A percentile compares a stretch with the other conserved stretches of the same genome.
These are phyloP conservation scores for Diaporthe citri DNA, from an alignment of 2,329 filamentous ascomycete genomes.

Conservation along the genomic window DNA sequence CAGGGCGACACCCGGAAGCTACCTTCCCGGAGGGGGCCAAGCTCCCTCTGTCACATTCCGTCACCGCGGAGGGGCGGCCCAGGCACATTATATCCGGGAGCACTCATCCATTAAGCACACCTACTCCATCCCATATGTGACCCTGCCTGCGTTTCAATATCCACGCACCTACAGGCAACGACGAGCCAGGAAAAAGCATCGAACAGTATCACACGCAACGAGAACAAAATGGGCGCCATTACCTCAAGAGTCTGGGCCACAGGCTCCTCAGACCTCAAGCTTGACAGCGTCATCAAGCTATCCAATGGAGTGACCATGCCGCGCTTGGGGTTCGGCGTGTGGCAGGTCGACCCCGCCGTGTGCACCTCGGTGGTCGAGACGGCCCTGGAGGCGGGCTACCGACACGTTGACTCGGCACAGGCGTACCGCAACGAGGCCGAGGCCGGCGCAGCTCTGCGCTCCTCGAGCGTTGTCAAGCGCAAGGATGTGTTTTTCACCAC, in stretches of 20 bases:
- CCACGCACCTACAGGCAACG: too few species aligned
- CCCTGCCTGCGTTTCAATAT: neutral
- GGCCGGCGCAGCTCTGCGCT: slow-evolving; percentile 27
- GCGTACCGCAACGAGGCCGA: slow-evolving; percentile 35
- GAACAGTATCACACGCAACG: neutral
- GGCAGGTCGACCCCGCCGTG: slow-evolving; percentile 28
- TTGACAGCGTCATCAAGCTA: slow-evolving; percentile 33
- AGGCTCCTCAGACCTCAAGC: slow-evolving; percentile 9
- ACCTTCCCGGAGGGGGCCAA: slow-evolving; percentile 15
- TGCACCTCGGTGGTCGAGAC: slow-evolving; percentile 20
- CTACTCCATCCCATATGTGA: too few species aligned
- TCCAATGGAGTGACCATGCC: slow-evolving; percentile 33
- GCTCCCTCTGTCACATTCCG: slow-evolving; percentile 3
- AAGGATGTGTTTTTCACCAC: slow-evolving; percentile 37
- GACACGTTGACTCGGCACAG: slow-evolving; percentile 32
- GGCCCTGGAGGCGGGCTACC: slow-evolving; percentile 27
- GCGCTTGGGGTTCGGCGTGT: slow-evolving; percentile 34
- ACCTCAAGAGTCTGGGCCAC: slow-evolving; percentile 28
- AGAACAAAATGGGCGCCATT: slow-evolving; percentile 15
- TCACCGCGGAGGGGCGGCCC: neutral
- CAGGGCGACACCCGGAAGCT: neutral
- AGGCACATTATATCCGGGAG: neutral
- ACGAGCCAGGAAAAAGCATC: neutral
- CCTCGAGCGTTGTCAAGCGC: slow-evolving; percentile 11
- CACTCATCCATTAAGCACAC: neutral